Percentiles rank a stretch among this genome's conserved stretches.
Evolutionary conservation across 805 yeast species (phyloP).

Genomic region (Candida alai): DNA sequence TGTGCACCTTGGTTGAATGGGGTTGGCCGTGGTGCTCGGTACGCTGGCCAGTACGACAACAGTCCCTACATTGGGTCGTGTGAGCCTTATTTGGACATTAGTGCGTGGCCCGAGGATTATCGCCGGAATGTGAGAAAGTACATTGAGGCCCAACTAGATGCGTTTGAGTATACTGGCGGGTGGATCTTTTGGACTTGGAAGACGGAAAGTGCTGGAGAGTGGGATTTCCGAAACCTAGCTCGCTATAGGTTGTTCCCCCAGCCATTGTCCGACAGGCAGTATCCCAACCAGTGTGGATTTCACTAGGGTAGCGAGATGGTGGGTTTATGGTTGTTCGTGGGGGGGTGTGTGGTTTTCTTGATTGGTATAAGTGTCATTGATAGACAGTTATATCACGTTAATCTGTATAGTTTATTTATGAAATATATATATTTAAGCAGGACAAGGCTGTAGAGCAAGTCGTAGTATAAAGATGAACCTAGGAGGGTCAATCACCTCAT

Average conservation of each 20-base stretch:
- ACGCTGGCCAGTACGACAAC: constrained; percentile 53
- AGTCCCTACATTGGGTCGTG: constrained; percentile 57
- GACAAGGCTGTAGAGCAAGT: no score
- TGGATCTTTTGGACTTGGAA: constrained; percentile 96
- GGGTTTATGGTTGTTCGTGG: no score
- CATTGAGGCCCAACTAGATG: constrained; percentile 87
- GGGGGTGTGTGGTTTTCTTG: no score
- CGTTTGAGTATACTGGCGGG: constrained; percentile 65
- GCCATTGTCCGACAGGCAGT: constrained; percentile 65
- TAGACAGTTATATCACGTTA: no score
- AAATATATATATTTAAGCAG: no score
- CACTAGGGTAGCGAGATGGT: no score
- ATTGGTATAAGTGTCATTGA: no score
- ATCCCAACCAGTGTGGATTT: constrained; percentile 65
- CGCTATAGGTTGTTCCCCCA: constrained; percentile 68
- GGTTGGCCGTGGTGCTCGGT: constrained; percentile 76
- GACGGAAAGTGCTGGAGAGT: constrained; percentile 75
- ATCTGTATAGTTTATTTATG: no score
- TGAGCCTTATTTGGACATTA: constrained; percentile 24
- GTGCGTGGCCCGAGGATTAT: constrained; percentile 56
- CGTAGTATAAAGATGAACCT: no score
- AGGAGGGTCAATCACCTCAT: no score
- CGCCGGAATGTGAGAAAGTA: constrained; percentile 58
- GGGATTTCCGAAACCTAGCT: constrained; percentile 70
- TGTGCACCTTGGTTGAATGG: constrained; percentile 88